A percentile compares a stretch with the other conserved stretches of the same genome.
Conservation (phyloP, 2,329 filamentous ascomycete species). For the Calonectria crousiana region DNA sequence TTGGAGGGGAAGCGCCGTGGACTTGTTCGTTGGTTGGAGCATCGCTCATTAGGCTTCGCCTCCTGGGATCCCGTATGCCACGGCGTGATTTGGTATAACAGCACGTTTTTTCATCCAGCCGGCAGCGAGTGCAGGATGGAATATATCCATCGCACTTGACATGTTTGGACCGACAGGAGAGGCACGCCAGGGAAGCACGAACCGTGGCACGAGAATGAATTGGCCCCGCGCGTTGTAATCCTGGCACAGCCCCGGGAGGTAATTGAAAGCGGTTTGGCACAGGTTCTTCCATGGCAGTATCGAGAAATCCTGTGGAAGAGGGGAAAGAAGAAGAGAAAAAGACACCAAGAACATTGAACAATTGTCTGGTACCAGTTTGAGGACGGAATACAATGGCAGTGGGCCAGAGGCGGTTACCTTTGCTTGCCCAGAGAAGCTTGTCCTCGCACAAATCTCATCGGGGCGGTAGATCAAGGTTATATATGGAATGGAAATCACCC, state of each 20-base stretch:
- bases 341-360: slow-evolving; percentile 1
- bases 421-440: slow-evolving; percentile 21
- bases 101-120: slow-evolving; percentile 28
- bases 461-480: neutral
- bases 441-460: neutral
- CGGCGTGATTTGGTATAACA: slow-evolving; percentile 37
- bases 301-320: neutral
- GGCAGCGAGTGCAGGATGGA: slow-evolving; percentile 38
- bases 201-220: slow-evolving; percentile 27
- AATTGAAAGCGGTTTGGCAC: slow-evolving; percentile 16
- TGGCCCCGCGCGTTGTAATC: slow-evolving; percentile 26
- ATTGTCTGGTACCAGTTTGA: slow-evolving; percentile 16
- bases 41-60: slow-evolving; percentile 25
- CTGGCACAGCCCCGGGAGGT: slow-evolving; percentile 3
- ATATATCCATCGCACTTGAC: slow-evolving; percentile 34
- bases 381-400: slow-evolving; percentile 11
- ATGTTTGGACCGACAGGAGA: slow-evolving; percentile 39
- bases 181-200: slow-evolving; percentile 39
- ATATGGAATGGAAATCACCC: neutral
- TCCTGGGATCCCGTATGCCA: slow-evolving; percentile 34
- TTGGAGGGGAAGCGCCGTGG: slow-evolving; percentile 28
- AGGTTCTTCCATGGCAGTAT: slow-evolving; percentile 30
- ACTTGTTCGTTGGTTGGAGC: slow-evolving; percentile 4
- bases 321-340: slow-evolving; percentile 2
- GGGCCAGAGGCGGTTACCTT: slow-evolving; percentile 16